Base-by-base conservation (phyloP, 208 protist genomes). In the Vickermania spadyakhi region DNA sequence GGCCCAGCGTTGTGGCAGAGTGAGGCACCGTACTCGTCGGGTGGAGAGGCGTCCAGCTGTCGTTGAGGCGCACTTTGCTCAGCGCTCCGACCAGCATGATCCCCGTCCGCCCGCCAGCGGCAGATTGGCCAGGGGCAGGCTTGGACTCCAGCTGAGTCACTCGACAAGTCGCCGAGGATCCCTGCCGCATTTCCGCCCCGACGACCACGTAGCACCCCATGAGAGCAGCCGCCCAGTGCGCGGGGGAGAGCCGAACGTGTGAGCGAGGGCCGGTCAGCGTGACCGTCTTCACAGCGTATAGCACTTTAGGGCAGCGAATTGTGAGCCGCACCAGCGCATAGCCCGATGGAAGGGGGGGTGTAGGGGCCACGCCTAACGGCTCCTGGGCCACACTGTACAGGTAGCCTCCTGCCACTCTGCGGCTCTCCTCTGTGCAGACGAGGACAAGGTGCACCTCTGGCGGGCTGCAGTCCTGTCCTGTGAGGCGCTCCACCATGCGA, bases 41-140 rank as follows among this genome's bases (percentile, higher is more conserved):
- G 25, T 11, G n/a, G 51, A 27, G n/a, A 22, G 51, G 51, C 13
- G 25, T 11, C n/a, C n/a, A n/a, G 13, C 25, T 11, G 51, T 79
- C 60, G 58, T 92, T 93, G 25, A 93, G 64, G 23, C 75, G 77
- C 13, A 89, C 56, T 25, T 72, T 74, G 57, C 77, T 81, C 28
- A 64, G 62, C 4, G 52, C 52, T 21, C 74, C 58, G 18, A 90
- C 73, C 26, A 86, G 69, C 0, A 77, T 74, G 13, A 87, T 56
- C 14, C 83, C 86, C 42, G 76, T 56, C 42, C 87, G 80, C 2
- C 83, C 81, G 14, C 51, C 42, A 14, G 68, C 51, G n/a, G n/a
- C n/a, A n/a, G n/a, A n/a, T n/a, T n/a, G n/a, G n/a, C n/a, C n/a
- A n/a, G n/a, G n/a, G n/a, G n/a, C n/a, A n/a, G n/a, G n/a, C 59